Evolutionary conservation across 805 yeast genomes (phyloP), one percentile per base, ranked within the genome.

Genomic region (Wickerhamomyces queroliae): DNA sequence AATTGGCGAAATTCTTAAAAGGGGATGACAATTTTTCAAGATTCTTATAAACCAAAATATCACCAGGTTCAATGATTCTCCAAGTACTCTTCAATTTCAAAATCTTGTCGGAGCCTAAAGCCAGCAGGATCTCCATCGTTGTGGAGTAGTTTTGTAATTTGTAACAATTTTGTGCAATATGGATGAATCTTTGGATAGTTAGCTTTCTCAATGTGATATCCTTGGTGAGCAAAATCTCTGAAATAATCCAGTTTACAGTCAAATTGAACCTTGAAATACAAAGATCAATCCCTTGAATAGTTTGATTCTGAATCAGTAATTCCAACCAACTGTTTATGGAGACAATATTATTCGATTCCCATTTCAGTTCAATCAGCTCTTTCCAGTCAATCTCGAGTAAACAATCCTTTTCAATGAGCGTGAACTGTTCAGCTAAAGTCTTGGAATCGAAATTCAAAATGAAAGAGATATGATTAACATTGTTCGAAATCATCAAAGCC

Each of bases 381-480:
- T 79, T 81, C 97, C 98, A 91, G 58, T 91, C 97, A 29, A 93
- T 73, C 52, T 88, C 96, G 38, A 77, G 72, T 18, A 90, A 61
- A 32, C 89, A 74, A 58, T 93, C 98, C 38, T 80, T 70, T 59
- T 93, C 99, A 46, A 91, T 83, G 36, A 86, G 58, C 0, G 98
- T 91, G 61, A 91, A 70, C 47, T 91, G 97, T 46, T 80, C 75
- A 6, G 95, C 89, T 23, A 93, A 62, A 0, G 74, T 64, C 40
- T 67, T 62, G 2, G 96, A 79, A 40, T 73, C 78, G 57, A 77
- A 82, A 59, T 83, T 77, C 50, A 93, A 68, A 25, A 90, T 72
- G 56, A 93, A 91, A 3, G 97, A 89, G 8, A 84, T 74, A 58
- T 93, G 99, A 20, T 72, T 64, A 5, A 70, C 72, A 10, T 61